Evolutionary conservation across 441 rosid species (phyloP), one percentile per base, ranked within the genome.

Genomic region (Brassica balearica): DNA sequence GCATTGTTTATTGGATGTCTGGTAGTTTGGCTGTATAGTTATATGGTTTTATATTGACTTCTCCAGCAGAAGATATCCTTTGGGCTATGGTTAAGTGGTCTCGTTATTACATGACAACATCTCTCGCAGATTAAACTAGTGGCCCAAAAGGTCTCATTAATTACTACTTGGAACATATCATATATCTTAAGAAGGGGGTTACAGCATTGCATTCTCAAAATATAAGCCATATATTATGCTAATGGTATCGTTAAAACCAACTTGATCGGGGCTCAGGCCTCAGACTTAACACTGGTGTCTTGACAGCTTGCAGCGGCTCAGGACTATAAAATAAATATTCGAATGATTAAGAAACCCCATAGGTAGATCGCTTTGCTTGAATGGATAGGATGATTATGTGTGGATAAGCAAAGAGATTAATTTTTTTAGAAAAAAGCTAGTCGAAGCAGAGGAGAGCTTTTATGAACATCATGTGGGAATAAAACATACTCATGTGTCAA

Each of bases 301-400:
- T 85, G 84, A 46, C 53, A 46, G 53, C 53, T 46, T 46, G 15
- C 70, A 85, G 74, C 65, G 84, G 76, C 6, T 75, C 77, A 43
- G 78, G 87, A 43, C 74, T 85, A 34, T 43, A 69, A 1, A 71
- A 74, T 85, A 1, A 71, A 74, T 85, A 32, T 82, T 85, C 3
- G 3, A 70, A 29, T 68, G 65, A 8, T 48, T 82, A 5, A 59
- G 6, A 69, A 63, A 38, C 14, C 14, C 83, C 74, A 14, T 51
- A 81, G 0, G 12, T 12, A 0, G 76, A 78, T 66, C 85, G 81
- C 19, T 80, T 80, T 32, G 71, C 80, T 0, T 82, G 77, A 68
- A 82, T 78, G 85, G 81, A 75, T 48, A 36, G 82, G 34, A 29
- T 29, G 34, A 80, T 75, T 73, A 80, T 79, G 84, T 62, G 68